These are phyloP conservation scores for Phragmites australis DNA, from an alignment of 176 grass and related monocot genomes.

Conservation along the genomic window DNA sequence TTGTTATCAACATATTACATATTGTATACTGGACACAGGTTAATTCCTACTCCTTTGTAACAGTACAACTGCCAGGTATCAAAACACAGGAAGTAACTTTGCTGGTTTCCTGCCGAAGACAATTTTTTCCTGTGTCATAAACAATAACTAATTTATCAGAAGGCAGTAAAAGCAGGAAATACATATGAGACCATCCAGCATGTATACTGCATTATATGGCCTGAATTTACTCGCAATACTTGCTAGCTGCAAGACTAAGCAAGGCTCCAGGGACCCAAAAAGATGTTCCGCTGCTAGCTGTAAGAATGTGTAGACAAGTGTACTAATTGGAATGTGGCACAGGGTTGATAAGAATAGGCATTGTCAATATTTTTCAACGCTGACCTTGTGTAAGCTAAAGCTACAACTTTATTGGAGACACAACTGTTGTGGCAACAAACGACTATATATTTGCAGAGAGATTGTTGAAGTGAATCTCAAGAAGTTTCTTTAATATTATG, in stretches of 20 bases:
- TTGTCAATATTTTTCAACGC: constrained; percentile 7
- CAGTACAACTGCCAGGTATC: not conserved
- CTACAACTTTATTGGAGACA: constrained; percentile 17
- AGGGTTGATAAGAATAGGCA: not conserved
- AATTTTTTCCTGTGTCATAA: not conserved
- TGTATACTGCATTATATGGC: not conserved
- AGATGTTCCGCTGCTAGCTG: not conserved
- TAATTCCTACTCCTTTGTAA: not conserved
- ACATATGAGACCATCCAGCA: constrained; percentile 22
- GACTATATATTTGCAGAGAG: not conserved
- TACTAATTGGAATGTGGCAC: not conserved
- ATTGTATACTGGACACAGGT: not conserved
- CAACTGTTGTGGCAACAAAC: not conserved
- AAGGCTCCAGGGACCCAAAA: not conserved
- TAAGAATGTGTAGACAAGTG: not conserved
- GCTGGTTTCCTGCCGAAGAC: not conserved
- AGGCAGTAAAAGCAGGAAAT: not conserved
- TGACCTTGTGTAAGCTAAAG: constrained; percentile 11
- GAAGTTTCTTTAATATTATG: not conserved
- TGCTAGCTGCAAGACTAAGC: not conserved
- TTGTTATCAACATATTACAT: not conserved
- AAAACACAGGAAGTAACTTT: not conserved
- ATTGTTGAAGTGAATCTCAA: not conserved
- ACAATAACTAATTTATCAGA: not conserved
- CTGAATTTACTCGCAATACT: not conserved